Conservation (phyloP, 257 asterid species). For the Fraxinus excelsior region DNA sequence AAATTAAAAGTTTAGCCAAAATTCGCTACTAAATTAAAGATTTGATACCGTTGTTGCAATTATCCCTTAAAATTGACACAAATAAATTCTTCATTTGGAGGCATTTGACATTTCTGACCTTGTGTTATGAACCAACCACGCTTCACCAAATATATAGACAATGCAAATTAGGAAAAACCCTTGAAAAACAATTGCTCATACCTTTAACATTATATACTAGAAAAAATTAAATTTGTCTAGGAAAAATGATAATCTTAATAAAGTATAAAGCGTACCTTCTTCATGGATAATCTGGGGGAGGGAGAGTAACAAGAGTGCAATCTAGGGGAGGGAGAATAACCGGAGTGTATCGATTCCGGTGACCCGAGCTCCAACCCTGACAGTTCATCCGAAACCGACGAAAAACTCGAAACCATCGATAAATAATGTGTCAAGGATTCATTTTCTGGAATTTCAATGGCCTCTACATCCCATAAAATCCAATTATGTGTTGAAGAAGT, state of each 20-base stretch:
- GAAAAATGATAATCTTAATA: background rate
- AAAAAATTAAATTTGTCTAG: background rate
- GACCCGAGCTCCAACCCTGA: slow-evolving; percentile 67
- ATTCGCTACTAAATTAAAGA: too few species aligned
- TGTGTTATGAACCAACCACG: background rate
- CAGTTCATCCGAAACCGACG: slow-evolving; percentile 80
- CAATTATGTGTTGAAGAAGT: slow-evolving; percentile 56
- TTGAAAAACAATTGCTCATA: too few species aligned
- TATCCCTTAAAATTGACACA: background rate
- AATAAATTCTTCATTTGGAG: background rate
- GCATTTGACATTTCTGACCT: slow-evolving; percentile 7
- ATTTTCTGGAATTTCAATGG: slow-evolving; percentile 72
- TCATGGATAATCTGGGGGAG: slow-evolving; percentile 42
- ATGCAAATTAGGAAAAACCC: background rate
- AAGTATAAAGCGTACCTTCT: slow-evolving; percentile 57
- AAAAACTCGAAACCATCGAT: slow-evolving; percentile 69
- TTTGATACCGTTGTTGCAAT: too few species aligned
- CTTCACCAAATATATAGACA: background rate
- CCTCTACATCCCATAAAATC: slow-evolving; percentile 82
- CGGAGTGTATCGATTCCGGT: slow-evolving; percentile 60
- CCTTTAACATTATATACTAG: too few species aligned
- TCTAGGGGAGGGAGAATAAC: slow-evolving; percentile 38
- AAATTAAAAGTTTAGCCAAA: too few species aligned
- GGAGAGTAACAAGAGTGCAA: slow-evolving; percentile 40
- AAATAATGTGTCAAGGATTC: slow-evolving; percentile 65